A percentile compares a stretch with the other conserved stretches of the same genome.
Evolutionary conservation across 2,329 filamentous ascomycete genomes (phyloP).

Genomic region (Colletotrichum orbiculare): DNA sequence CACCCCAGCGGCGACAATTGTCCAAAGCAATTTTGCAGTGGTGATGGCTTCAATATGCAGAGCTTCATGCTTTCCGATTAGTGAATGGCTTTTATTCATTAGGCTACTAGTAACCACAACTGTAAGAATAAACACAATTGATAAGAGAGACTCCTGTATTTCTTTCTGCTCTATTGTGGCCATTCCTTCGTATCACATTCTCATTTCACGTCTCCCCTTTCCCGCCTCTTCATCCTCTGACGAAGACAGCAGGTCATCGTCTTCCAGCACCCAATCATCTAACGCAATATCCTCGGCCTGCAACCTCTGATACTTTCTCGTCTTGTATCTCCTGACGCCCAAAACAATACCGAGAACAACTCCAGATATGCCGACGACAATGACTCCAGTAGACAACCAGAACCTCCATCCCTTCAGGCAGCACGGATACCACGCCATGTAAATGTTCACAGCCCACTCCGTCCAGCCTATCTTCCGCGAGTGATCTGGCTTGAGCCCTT

Average conservation of each 20-base stretch:
- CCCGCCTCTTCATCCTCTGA: slow-evolving; percentile 15
- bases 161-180: too few relatives aligned
- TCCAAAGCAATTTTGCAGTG: too few relatives aligned
- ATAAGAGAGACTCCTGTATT: too few relatives aligned
- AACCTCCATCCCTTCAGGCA: slow-evolving; percentile 47
- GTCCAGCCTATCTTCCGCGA: slow-evolving; percentile 40
- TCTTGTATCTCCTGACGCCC: slow-evolving; percentile 25
- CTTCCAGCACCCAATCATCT: slow-evolving; percentile 49
- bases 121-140: too few relatives aligned
- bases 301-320: slow-evolving; percentile 39
- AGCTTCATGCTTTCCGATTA: too few relatives aligned
- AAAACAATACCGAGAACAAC: slow-evolving; percentile 19
- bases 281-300: slow-evolving; percentile 41
- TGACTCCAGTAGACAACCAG: slow-evolving; percentile 42
- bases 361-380: slow-evolving; percentile 30
- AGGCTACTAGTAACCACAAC: too few relatives aligned
- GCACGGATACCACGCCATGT: slow-evolving; percentile 48
- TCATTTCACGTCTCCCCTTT: background rate
- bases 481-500: slow-evolving; percentile 45
- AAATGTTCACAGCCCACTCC: slow-evolving; percentile 43
- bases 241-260: slow-evolving; percentile 16
- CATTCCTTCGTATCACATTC: background rate
- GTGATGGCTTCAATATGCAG: too few relatives aligned
- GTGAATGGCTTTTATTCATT: too few relatives aligned
- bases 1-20: too few relatives aligned